Evolutionary conservation across 163 green algal species (phyloP).

Genomic region (Chlorella variabilis): DNA sequence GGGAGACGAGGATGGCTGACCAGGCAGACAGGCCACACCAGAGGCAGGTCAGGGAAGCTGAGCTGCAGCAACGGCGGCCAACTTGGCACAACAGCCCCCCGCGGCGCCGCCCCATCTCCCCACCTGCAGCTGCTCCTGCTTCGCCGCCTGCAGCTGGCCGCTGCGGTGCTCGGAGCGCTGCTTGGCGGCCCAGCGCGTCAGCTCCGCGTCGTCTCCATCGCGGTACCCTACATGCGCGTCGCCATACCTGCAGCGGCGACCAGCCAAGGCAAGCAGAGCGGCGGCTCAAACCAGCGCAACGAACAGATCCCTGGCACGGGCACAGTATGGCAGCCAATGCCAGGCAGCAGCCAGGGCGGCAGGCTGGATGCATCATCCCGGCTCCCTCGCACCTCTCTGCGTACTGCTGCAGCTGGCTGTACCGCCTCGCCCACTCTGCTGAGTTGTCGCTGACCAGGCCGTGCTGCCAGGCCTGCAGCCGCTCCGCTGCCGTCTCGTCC

Average conservation of each 20-base stretch:
- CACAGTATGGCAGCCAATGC: too few relatives aligned
- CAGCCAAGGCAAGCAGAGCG: too few relatives aligned
- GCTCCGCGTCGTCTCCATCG: constrained; percentile 48
- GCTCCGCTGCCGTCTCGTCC: constrained; percentile 18
- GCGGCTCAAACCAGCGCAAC: too few relatives aligned
- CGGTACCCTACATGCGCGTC: constrained; percentile 58
- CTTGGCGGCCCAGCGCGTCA: constrained; percentile 61
- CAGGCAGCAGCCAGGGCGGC: background rate
- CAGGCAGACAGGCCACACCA: background rate
- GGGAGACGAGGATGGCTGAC: too few relatives aligned
- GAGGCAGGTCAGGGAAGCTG: background rate
- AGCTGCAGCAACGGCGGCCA: too few relatives aligned
- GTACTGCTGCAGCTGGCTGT: constrained; percentile 21
- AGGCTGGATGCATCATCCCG: background rate
- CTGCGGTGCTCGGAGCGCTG: constrained; percentile 49
- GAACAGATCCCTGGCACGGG: too few relatives aligned
- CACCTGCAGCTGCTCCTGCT: constrained; percentile 39
- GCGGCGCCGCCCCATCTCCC: background rate
- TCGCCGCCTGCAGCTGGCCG: constrained; percentile 40
- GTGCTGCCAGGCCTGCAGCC: constrained; percentile 51
- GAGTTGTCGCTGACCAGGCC: constrained; percentile 51
- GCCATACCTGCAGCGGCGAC: constrained; percentile 22
- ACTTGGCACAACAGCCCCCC: too few relatives aligned
- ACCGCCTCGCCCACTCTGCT: constrained; percentile 43
- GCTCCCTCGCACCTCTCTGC: background rate